Conservation (phyloP, 768 basidiomycete genomes). For the Hebeloma cylindrosporum region DNA sequence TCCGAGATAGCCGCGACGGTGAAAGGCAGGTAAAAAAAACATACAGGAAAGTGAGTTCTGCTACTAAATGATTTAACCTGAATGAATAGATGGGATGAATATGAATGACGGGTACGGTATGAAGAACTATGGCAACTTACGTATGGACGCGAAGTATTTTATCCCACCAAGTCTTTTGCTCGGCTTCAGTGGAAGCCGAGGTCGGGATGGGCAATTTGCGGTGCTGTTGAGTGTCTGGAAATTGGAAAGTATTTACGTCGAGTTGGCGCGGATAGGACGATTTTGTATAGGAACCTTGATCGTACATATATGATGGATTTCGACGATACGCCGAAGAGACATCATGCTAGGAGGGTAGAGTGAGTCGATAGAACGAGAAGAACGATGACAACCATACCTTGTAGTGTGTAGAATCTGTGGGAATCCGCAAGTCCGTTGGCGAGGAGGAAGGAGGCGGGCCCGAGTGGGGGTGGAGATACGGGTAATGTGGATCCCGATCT, state of each 20-base stretch:
- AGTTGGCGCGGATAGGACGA: slow-evolving; percentile 38
- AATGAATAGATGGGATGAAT: not conserved
- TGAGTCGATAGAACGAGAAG: slow-evolving; percentile 1
- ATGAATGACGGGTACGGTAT: not conserved
- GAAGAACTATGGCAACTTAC: slow-evolving; percentile 26
- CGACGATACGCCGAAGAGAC: slow-evolving; percentile 32
- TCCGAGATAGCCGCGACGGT: not conserved
- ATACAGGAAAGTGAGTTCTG: slow-evolving; percentile 31
- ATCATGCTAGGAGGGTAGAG: slow-evolving; percentile 24
- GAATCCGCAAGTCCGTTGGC: slow-evolving; percentile 30
- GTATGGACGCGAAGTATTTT: slow-evolving; percentile 36
- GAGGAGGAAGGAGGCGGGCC: slow-evolving; percentile 20
- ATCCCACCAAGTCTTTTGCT: slow-evolving; percentile 46
- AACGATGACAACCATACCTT: slow-evolving; percentile 25
- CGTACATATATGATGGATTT: slow-evolving; percentile 34
- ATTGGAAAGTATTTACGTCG: slow-evolving; percentile 37
- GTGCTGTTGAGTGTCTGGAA: slow-evolving; percentile 28
- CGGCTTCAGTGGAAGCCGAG: slow-evolving; percentile 32
- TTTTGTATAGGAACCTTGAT: slow-evolving; percentile 36
- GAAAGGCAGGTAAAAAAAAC: slow-evolving; percentile 7
- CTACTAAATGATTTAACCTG: slow-evolving; percentile 22
- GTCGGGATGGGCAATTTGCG: slow-evolving; percentile 35
- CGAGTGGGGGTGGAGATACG: slow-evolving; percentile 14
- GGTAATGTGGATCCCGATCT: slow-evolving; percentile 21
- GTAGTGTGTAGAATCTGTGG: slow-evolving; percentile 25